phyloP scores from a whole-genome alignment of 2,329 filamentous ascomycete species.

The Phialophora tarda region DNA sequence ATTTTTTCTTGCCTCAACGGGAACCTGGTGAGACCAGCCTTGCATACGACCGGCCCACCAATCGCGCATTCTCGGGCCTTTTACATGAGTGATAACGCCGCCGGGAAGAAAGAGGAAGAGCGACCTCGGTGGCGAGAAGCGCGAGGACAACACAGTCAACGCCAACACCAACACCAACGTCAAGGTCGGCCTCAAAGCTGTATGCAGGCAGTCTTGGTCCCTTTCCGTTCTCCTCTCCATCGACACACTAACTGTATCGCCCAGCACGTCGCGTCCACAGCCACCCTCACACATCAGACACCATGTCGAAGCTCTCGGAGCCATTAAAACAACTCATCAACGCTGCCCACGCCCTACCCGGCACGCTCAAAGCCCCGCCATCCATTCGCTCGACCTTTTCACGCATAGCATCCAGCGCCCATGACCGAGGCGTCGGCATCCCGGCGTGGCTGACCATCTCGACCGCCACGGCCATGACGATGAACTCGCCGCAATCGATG shows the following conservation, averaged over 20 bases:
- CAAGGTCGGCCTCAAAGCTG: constrained; percentile 11
- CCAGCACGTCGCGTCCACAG: constrained; percentile 11
- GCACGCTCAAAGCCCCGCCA: constrained; percentile 67
- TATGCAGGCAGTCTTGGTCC: constrained; percentile 1
- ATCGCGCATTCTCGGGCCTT: constrained; percentile 1
- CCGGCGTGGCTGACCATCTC: constrained; percentile 71
- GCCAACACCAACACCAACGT: neutral
- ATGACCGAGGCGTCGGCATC: constrained; percentile 64
- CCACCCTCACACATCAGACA: constrained; percentile 24
- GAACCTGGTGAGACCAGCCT: neutral
- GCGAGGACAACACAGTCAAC: constrained; percentile 4
- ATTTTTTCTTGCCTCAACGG: neutral
- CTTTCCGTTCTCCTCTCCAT: neutral
- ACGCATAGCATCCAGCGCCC: constrained; percentile 67
- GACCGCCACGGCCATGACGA: constrained; percentile 82
- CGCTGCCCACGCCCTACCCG: constrained; percentile 68
- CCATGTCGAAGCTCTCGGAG: constrained; percentile 75
- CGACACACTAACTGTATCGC: constrained; percentile 8
- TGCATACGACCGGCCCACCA: constrained; percentile 10
- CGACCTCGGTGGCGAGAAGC: constrained; percentile 11
- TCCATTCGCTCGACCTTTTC: constrained; percentile 69
- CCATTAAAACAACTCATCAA: constrained; percentile 76
- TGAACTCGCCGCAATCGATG: constrained; percentile 78
- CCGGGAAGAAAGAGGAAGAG: constrained; percentile 8
- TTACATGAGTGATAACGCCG: constrained; percentile 25